phyloP scores from a whole-genome alignment of 176 grass and related monocot genomes.

The Ananas comosus region DNA sequence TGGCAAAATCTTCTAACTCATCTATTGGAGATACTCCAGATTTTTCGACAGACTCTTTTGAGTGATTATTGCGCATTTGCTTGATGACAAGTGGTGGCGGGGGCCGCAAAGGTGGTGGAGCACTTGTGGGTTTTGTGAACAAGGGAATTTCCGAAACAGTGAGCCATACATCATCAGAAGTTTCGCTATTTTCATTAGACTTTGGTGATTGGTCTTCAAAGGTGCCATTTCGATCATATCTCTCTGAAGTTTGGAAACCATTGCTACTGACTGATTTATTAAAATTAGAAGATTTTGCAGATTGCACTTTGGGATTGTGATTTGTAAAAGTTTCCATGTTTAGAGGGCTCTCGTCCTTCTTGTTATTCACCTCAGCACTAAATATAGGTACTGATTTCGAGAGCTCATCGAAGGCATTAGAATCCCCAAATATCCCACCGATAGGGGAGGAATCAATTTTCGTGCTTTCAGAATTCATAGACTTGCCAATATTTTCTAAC shows the following conservation, averaged over 20 bases:
- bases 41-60: constrained; percentile 38
- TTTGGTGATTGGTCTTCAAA: constrained; percentile 42
- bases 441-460: constrained; percentile 32
- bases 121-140: constrained; percentile 72
- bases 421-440: constrained; percentile 38
- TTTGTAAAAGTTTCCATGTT: constrained; percentile 43
- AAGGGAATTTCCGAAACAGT: constrained; percentile 95
- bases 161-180: constrained; percentile 79
- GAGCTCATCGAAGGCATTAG: constrained; percentile 34
- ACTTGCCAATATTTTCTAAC: constrained; percentile 29
- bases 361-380: constrained; percentile 40
- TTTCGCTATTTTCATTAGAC: constrained; percentile 41
- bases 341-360: constrained; percentile 32
- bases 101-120: constrained; percentile 70
- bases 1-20: constrained; percentile 57
- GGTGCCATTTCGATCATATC: no score
- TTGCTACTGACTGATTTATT: constrained; percentile 20
- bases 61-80: constrained; percentile 23
- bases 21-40: constrained; percentile 51
- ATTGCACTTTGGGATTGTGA: constrained; percentile 29
- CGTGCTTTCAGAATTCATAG: no score
- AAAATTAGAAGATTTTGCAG: constrained; percentile 46
- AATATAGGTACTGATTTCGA: constrained; percentile 42
- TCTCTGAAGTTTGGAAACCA: constrained; percentile 24
- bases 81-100: constrained; percentile 45